phyloP scores from a whole-genome alignment of 352 stramenopile genomes.

The Aphanomyces cochlioides region DNA sequence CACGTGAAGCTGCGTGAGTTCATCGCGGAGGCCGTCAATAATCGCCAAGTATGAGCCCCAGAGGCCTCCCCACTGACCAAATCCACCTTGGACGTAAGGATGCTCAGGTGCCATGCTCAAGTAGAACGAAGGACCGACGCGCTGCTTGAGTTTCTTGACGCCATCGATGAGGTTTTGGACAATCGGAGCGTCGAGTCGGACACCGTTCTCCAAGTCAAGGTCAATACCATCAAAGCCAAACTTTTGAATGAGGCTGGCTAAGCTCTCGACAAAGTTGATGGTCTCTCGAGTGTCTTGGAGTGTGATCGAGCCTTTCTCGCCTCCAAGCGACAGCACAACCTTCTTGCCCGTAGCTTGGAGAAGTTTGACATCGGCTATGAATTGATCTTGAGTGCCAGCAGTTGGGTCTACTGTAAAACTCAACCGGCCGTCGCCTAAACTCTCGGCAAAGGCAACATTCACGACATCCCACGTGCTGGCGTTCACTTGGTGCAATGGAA shows the following conservation, averaged over 20 bases:
- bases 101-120: constrained; percentile 28
- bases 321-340: constrained; percentile 22
- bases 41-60: constrained; percentile 27
- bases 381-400: constrained; percentile 10
- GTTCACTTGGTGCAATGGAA: constrained; percentile 16
- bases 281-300: constrained; percentile 2
- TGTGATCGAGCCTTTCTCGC: constrained; percentile 17
- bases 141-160: constrained; percentile 27
- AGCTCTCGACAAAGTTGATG: constrained; percentile 7
- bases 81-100: constrained; percentile 28
- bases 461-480: constrained; percentile 13
- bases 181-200: constrained; percentile 14
- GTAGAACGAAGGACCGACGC: constrained; percentile 21
- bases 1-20: constrained; percentile 25
- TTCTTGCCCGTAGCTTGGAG: constrained; percentile 17
- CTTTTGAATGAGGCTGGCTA: constrained; percentile 1
- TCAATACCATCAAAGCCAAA: constrained; percentile 30
- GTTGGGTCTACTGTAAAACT: background rate
- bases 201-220: constrained; percentile 16
- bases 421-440: background rate
- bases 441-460: constrained; percentile 22
- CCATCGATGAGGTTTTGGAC: constrained; percentile 22
- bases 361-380: constrained; percentile 17
- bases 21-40: constrained; percentile 27
- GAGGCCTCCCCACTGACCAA: constrained; percentile 8